phyloP scores from a whole-genome alignment of 345 rosid species.

The Microcos paniculata region DNA sequence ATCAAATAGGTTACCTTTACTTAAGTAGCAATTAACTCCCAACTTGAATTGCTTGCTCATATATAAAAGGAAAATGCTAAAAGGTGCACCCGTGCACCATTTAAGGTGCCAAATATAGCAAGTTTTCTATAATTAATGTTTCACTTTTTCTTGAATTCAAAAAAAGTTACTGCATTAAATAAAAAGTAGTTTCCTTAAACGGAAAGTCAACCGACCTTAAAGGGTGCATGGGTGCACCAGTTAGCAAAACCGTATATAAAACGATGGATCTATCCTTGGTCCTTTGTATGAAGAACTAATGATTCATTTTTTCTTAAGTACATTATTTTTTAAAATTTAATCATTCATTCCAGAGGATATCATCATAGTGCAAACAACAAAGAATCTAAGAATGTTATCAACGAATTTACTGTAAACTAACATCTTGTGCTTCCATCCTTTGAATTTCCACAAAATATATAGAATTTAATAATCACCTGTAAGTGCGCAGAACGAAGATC shows the following conservation, averaged over 20 bases:
- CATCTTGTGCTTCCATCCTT: neutral
- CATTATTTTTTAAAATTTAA: neutral
- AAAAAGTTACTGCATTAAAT: too few relatives aligned
- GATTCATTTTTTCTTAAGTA: neutral
- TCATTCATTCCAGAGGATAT: neutral
- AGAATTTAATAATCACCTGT: slow-evolving; percentile 47
- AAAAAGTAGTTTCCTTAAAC: too few relatives aligned
- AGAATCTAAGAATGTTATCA: neutral
- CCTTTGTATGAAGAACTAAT: neutral
- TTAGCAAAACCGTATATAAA: too few relatives aligned
- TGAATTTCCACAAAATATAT: slow-evolving; percentile 5
- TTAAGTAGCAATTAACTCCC: neutral
- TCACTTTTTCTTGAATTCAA: too few relatives aligned
- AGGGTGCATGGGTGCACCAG: too few relatives aligned
- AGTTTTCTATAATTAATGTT: too few relatives aligned
- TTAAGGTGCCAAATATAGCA: too few relatives aligned
- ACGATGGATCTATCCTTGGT: neutral
- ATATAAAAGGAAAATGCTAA: too few relatives aligned
- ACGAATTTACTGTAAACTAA: neutral
- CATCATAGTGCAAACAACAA: neutral
- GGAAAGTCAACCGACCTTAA: too few relatives aligned
- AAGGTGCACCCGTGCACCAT: too few relatives aligned
- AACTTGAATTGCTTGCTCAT: neutral
- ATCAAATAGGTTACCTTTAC: neutral
- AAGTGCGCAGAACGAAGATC: slow-evolving; percentile 89